Conservation (phyloP, 805 yeast species). For the Cyberlindnera petersonii region DNA sequence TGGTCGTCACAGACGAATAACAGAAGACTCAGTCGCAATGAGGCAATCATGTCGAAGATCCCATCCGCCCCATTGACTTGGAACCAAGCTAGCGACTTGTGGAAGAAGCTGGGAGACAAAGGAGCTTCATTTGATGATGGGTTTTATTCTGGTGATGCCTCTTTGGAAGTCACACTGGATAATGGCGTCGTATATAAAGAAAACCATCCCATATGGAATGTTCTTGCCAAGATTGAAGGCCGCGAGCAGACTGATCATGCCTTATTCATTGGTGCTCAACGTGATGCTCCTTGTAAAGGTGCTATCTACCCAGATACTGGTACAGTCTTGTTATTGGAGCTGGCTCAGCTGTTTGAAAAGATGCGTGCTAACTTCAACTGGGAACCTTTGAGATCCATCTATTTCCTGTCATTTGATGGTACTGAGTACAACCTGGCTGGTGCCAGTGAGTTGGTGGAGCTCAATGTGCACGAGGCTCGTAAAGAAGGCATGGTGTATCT, state of each 20-base stretch:
- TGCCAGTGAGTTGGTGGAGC: conserved; percentile 70
- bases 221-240: conserved; percentile 74
- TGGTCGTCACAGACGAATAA: conserved; percentile 46
- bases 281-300: conserved; percentile 79
- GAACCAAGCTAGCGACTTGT: conserved; percentile 54
- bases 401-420: conserved; percentile 83
- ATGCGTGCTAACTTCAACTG: conserved; percentile 64
- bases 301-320: conserved; percentile 71
- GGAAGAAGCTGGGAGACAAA: conserved; percentile 17
- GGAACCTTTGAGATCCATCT: conserved; percentile 79
- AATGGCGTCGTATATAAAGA: conserved; percentile 26
- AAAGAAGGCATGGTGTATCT: conserved; percentile 66
- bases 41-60: conserved; percentile 56
- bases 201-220: conserved; percentile 71
- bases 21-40: conserved; percentile 38
- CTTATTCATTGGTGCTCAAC: conserved; percentile 73
- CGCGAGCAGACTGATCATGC: conserved; percentile 73
- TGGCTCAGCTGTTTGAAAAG: conserved; percentile 63
- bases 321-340: conserved; percentile 64
- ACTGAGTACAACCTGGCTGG: conserved; percentile 80
- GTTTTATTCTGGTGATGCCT: conserved; percentile 23
- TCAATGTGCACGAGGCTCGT: conserved; percentile 46
- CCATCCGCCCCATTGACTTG: conserved; percentile 78
- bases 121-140: conserved; percentile 19
- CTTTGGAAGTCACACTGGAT: conserved; percentile 21